Conservation (phyloP, 768 basidiomycete species). For the Russula lepida region DNA sequence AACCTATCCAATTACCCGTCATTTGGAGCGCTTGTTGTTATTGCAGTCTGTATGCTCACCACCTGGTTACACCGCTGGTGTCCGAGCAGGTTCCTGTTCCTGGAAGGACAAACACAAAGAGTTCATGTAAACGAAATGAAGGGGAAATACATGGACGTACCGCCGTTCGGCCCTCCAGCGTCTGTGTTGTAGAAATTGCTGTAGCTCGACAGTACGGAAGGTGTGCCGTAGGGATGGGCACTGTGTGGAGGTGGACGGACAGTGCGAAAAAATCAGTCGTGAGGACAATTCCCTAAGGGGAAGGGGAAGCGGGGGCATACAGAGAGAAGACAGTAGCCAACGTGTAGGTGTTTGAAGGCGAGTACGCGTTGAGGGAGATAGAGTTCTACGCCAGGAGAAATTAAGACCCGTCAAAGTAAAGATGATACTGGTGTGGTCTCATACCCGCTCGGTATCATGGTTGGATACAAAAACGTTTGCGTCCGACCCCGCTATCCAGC, state of each 20-base stretch:
- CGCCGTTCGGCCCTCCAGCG: constrained; percentile 53
- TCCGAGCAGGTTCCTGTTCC: constrained; percentile 43
- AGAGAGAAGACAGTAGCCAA: constrained; percentile 55
- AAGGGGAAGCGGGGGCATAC: constrained; percentile 9
- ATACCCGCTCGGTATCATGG: constrained; percentile 58
- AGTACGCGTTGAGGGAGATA: constrained; percentile 47
- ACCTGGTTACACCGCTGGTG: constrained; percentile 46
- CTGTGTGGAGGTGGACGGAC: constrained; percentile 3
- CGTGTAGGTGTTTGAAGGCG: constrained; percentile 56
- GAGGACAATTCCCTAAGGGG: neutral
- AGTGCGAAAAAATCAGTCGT: neutral
- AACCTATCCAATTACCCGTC: constrained; percentile 27
- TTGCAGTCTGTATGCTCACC: constrained; percentile 22
- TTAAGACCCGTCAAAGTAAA: neutral
- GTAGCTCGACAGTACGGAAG: constrained; percentile 55
- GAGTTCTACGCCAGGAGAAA: constrained; percentile 33
- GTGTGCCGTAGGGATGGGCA: constrained; percentile 59
- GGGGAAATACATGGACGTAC: constrained; percentile 22
- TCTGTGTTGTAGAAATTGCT: constrained; percentile 38
- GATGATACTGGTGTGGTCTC: constrained; percentile 7
- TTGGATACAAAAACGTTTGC: constrained; percentile 64
- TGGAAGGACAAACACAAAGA: constrained; percentile 12
- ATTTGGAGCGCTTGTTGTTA: no score
- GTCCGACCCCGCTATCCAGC: constrained; percentile 45
- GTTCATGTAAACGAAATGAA: neutral